phyloP scores from a whole-genome alignment of 148 eudicot genomes.

The Fagopyrum esculentum region DNA sequence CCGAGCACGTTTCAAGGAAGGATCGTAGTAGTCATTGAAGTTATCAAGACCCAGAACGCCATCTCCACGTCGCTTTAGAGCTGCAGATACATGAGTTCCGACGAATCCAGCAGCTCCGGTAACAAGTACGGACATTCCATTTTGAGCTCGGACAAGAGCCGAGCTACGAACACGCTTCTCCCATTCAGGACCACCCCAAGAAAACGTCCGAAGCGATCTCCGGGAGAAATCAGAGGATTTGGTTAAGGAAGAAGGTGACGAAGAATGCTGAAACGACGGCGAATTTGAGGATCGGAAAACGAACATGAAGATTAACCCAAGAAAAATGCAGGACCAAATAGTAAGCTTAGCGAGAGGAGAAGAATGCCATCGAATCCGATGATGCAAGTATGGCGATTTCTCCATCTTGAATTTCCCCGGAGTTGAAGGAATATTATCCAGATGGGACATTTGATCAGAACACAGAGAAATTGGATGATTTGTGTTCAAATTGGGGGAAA shows the following conservation, averaged over 20 bases:
- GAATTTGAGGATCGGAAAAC: constrained; percentile 18
- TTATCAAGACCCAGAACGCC: constrained; percentile 19
- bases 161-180: constrained; percentile 20
- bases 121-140: constrained; percentile 19
- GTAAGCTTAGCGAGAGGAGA: constrained; percentile 49
- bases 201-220: constrained; percentile 13
- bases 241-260: constrained; percentile 5
- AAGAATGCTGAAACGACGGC: constrained; percentile 1
- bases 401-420: constrained; percentile 72
- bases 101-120: constrained; percentile 23
- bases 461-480: too few species aligned
- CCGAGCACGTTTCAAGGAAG: constrained; percentile 16
- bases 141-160: constrained; percentile 16
- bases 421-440: constrained; percentile 50
- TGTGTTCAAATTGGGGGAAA: too few species aligned
- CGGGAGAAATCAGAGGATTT: constrained; percentile 11
- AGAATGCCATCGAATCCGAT: constrained; percentile 40
- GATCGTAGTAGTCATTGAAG: constrained; percentile 22
- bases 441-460: constrained; percentile 26
- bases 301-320: constrained; percentile 33
- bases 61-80: constrained; percentile 18
- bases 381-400: constrained; percentile 42
- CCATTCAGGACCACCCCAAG: constrained; percentile 19
- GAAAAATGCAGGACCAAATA: constrained; percentile 50
- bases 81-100: constrained; percentile 21